Conservation (phyloP, 768 basidiomycete species). For the Auricularia sp. region DNA sequence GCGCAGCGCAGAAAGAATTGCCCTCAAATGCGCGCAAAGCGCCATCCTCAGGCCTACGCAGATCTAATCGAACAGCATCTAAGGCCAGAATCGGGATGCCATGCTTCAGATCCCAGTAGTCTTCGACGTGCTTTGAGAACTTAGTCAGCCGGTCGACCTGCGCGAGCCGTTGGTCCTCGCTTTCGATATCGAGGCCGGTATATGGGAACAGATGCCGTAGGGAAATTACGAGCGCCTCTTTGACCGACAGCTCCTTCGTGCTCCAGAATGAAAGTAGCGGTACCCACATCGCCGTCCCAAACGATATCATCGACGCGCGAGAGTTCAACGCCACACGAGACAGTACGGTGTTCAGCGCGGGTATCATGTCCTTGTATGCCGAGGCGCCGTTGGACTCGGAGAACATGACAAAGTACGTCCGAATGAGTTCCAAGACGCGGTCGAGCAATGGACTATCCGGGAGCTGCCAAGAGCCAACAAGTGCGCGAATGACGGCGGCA, state of each 20-base stretch:
- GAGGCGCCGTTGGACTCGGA: slow-evolving; percentile 52
- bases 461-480: slow-evolving; percentile 46
- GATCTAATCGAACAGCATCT: slow-evolving; percentile 51
- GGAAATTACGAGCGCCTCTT: slow-evolving; percentile 71
- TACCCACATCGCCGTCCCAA: slow-evolving; percentile 56
- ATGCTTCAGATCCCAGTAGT: slow-evolving; percentile 48
- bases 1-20: slow-evolving; percentile 60
- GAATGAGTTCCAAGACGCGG: slow-evolving; percentile 48
- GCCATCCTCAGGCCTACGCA: slow-evolving; percentile 13
- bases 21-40: slow-evolving; percentile 41
- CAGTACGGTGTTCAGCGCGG: slow-evolving; percentile 56
- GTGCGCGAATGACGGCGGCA: slow-evolving; percentile 48
- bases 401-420: slow-evolving; percentile 55
- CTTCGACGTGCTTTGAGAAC: slow-evolving; percentile 46
- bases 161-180: slow-evolving; percentile 13
- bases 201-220: slow-evolving; percentile 67
- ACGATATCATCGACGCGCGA: slow-evolving; percentile 42
- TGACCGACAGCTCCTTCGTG: slow-evolving; percentile 63
- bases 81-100: slow-evolving; percentile 57
- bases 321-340: slow-evolving; percentile 71
- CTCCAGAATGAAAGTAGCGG: slow-evolving; percentile 62
- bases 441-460: slow-evolving; percentile 42
- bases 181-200: slow-evolving; percentile 28
- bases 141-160: slow-evolving; percentile 32
- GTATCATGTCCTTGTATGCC: slow-evolving; percentile 65